A percentile compares a stretch with the other conserved stretches of the same genome.
Evolutionary conservation across 192 early-diverging fungal species (phyloP).

Genomic region (Umbelopsis sp.): DNA sequence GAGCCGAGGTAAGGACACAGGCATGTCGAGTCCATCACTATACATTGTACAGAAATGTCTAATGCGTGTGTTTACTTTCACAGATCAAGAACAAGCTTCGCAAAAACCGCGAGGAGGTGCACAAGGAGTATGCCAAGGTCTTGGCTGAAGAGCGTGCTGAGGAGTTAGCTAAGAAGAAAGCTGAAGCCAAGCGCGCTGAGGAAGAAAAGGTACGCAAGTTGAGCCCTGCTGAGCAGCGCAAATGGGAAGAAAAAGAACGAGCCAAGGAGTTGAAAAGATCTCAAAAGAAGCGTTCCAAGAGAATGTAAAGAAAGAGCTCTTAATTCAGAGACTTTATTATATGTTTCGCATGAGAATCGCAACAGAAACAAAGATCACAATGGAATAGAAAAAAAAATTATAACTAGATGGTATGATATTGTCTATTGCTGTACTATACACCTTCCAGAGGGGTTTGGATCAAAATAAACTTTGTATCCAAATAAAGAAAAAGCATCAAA

Average conservation of each 20-base stretch:
- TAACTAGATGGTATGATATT: not conserved
- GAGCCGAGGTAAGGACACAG: constrained; percentile 48
- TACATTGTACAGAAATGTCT: no score
- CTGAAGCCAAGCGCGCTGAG: constrained; percentile 66
- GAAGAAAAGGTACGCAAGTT: constrained; percentile 68
- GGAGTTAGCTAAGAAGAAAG: constrained; percentile 66
- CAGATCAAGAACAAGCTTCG: constrained; percentile 53
- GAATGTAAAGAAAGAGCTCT: constrained; percentile 30
- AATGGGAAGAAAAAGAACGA: constrained; percentile 82
- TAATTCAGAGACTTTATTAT: not conserved
- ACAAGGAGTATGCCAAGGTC: constrained; percentile 62
- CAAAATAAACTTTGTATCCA: no score
- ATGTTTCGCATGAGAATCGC: not conserved
- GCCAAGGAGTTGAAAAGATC: constrained; percentile 73
- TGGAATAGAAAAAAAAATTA: not conserved
- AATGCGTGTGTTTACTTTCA: no score
- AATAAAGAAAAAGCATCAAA: no score
- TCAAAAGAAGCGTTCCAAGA: constrained; percentile 62
- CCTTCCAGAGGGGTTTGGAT: no score
- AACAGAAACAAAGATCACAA: not conserved
- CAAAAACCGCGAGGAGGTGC: constrained; percentile 68
- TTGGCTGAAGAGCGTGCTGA: constrained; percentile 71
- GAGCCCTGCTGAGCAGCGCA: constrained; percentile 80
- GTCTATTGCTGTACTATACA: no score
- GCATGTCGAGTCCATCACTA: not conserved